phyloP scores from a whole-genome alignment of 768 basidiomycete species.

The Naganishia vaughanmartiniae region DNA sequence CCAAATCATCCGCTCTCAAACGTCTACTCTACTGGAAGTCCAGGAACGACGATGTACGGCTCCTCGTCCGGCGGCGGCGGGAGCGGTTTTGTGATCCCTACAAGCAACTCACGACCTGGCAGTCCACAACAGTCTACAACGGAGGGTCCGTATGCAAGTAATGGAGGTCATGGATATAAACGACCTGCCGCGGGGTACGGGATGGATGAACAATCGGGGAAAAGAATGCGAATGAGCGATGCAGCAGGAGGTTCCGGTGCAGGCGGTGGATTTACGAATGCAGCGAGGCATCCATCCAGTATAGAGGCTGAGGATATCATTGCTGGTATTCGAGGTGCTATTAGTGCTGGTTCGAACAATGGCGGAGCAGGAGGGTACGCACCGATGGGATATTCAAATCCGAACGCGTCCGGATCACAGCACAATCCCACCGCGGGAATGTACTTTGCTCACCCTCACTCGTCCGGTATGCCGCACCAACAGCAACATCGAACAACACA shows the following conservation, averaged over 20 bases:
- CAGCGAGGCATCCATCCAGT: not conserved
- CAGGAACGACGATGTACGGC: not conserved
- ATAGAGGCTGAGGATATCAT: conserved; percentile 15
- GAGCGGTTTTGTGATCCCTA: conserved; percentile 23
- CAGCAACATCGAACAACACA: not conserved
- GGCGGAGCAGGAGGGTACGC: not conserved
- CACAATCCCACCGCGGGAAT: not conserved
- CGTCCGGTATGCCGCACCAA: not conserved
- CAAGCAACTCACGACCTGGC: conserved; percentile 24
- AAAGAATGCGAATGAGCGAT: conserved; percentile 10
- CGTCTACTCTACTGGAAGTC: not conserved
- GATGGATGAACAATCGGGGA: conserved; percentile 1
- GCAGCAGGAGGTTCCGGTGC: not conserved
- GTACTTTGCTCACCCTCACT: not conserved
- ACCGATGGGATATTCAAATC: not conserved
- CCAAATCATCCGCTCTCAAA: not conserved
- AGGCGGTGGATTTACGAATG: no score
- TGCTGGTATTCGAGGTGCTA: conserved; percentile 9
- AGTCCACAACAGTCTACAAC: not conserved
- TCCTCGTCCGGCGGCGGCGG: not conserved
- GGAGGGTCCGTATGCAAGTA: not conserved
- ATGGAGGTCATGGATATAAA: not conserved
- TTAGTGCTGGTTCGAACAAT: not conserved
- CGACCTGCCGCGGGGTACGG: not conserved
- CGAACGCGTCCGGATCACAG: not conserved